phyloP scores from a whole-genome alignment of 768 basidiomycete species.

The Lactarius hatsudake region DNA sequence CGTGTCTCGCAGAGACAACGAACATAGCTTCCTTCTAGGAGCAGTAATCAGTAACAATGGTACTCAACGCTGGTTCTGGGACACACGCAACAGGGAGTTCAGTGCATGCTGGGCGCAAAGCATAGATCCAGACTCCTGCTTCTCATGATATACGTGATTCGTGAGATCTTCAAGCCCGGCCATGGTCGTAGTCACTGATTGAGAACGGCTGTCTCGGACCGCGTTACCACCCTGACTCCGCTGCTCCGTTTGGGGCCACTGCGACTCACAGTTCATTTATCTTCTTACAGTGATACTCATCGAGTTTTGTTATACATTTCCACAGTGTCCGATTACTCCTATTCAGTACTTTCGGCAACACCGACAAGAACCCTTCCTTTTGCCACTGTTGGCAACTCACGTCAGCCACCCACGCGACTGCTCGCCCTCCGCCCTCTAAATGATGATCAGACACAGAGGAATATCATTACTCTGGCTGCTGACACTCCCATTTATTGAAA shows the following conservation, averaged over 20 bases:
- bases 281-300: neutral
- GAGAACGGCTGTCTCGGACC: constrained; percentile 16
- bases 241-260: neutral
- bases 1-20: constrained; percentile 30
- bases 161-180: constrained; percentile 54
- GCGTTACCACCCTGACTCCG: constrained; percentile 3
- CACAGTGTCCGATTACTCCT: constrained; percentile 13
- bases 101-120: constrained; percentile 87
- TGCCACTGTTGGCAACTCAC: constrained; percentile 11
- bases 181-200: constrained; percentile 39
- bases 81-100: constrained; percentile 75
- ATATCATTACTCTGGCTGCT: constrained; percentile 22
- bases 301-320: neutral
- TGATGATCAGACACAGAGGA: constrained; percentile 12
- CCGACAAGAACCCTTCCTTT: neutral
- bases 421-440: constrained; percentile 14
- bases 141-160: constrained; percentile 71
- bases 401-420: constrained; percentile 2
- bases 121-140: constrained; percentile 74
- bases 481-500: constrained; percentile 6
- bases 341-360: neutral
- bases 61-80: constrained; percentile 4
- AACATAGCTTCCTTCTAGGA: constrained; percentile 49
- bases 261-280: neutral
- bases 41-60: constrained; percentile 17